Evolutionary conservation across 164 flowering plant genomes (phyloP).

Genomic region (grape (Vitis vinifera)): DNA sequence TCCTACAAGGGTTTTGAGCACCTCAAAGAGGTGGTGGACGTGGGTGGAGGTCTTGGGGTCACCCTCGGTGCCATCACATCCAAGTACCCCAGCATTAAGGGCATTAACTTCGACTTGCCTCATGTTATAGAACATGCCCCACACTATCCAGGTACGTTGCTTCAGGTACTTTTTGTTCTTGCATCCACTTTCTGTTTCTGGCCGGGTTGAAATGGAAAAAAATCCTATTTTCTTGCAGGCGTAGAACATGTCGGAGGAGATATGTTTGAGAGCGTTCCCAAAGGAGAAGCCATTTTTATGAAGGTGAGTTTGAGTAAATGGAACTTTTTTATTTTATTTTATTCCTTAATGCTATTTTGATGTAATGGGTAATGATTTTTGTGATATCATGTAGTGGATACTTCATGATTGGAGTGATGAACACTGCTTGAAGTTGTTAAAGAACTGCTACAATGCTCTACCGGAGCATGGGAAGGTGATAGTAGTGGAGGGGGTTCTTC

Average conservation of each 20-base stretch:
- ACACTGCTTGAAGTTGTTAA: slow-evolving; percentile 31
- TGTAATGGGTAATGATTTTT: too few species aligned
- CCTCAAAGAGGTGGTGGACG: slow-evolving; percentile 32
- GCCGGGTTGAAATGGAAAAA: too few species aligned
- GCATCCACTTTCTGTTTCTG: too few species aligned
- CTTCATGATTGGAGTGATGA: slow-evolving; percentile 48
- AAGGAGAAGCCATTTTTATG: slow-evolving; percentile 43
- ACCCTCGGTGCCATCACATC: slow-evolving; percentile 24
- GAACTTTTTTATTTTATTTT: too few species aligned
- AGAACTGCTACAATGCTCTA: slow-evolving; percentile 34
- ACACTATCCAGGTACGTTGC: slow-evolving; percentile 29
- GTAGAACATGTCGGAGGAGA: slow-evolving; percentile 45
- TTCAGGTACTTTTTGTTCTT: too few species aligned
- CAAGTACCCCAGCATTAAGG: slow-evolving; percentile 32
- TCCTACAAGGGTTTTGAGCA: slow-evolving; percentile 35
- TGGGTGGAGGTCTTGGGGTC: slow-evolving; percentile 46
- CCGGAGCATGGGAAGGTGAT: slow-evolving; percentile 37
- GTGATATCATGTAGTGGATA: slow-evolving; percentile 24
- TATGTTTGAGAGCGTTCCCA: slow-evolving; percentile 40
- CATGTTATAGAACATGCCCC: slow-evolving; percentile 37
- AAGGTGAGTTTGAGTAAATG: slow-evolving; percentile 24
- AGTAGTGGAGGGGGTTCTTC: slow-evolving; percentile 22
- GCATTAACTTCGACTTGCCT: slow-evolving; percentile 46
- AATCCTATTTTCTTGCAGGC: slow-evolving; percentile 17
- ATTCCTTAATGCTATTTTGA: too few species aligned